Evolutionary conservation across 2,329 filamentous ascomycete species (phyloP).

Genomic region (Sordariomycetes sp.): DNA sequence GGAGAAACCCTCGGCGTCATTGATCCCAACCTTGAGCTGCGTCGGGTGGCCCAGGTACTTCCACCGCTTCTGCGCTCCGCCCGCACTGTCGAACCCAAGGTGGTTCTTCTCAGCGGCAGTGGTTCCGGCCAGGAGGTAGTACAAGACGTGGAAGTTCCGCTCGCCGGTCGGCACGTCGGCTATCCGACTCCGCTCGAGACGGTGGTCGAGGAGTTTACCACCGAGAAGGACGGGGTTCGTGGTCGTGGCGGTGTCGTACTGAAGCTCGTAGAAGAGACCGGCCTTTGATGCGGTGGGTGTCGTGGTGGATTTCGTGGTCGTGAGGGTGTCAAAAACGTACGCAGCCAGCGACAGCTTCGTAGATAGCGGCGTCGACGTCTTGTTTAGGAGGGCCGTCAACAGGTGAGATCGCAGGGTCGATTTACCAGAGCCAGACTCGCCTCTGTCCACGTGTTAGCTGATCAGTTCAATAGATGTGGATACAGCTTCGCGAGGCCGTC

Average conservation of each 20-base stretch:
- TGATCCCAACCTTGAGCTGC: slow-evolving; percentile 92
- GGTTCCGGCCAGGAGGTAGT: slow-evolving; percentile 88
- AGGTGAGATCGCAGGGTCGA: slow-evolving; percentile 87
- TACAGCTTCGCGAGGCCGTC: not conserved
- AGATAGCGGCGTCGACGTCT: slow-evolving; percentile 84
- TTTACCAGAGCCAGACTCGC: slow-evolving; percentile 92
- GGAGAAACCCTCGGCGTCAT: slow-evolving; percentile 89
- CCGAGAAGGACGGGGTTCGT: slow-evolving; percentile 81
- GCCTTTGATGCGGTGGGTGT: slow-evolving; percentile 93
- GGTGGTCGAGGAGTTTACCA: slow-evolving; percentile 87
- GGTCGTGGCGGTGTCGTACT: slow-evolving; percentile 83
- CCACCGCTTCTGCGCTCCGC: slow-evolving; percentile 63
- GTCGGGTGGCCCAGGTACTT: slow-evolving; percentile 93
- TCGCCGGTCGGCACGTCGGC: slow-evolving; percentile 89
- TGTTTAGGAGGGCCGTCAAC: slow-evolving; percentile 71
- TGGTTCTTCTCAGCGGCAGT: slow-evolving; percentile 83
- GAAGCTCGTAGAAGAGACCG: slow-evolving; percentile 87
- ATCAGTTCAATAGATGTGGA: not conserved
- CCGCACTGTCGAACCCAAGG: slow-evolving; percentile 46
- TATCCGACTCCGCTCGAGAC: slow-evolving; percentile 83
- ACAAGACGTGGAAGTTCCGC: slow-evolving; percentile 89
- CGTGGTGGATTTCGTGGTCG: slow-evolving; percentile 92
- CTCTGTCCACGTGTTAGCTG: slow-evolving; percentile 34
- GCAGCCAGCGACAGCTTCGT: slow-evolving; percentile 86
- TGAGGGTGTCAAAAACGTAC: slow-evolving; percentile 91